A percentile compares a stretch with the other conserved stretches of the same genome.
Evolutionary conservation across 2,329 filamentous ascomycete genomes (phyloP).

Genomic region (Fusarium nodosum): DNA sequence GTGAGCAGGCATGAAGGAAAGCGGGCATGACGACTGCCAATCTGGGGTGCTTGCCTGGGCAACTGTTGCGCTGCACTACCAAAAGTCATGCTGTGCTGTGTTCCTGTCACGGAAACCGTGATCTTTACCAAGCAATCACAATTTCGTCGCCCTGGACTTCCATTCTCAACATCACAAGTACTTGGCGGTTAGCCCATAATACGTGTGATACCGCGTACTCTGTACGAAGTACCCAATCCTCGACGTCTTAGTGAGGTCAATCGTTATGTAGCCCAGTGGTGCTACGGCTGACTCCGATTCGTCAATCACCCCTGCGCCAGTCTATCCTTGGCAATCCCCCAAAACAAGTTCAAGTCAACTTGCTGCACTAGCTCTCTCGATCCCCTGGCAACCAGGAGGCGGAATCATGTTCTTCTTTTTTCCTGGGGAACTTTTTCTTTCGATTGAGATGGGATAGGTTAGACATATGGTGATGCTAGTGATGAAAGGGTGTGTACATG

Average conservation of each 20-base stretch:
- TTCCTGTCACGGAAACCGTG: slow-evolving; percentile 31
- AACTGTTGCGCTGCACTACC: slow-evolving; percentile 1
- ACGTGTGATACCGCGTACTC: slow-evolving; percentile 34
- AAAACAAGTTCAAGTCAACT: slow-evolving; percentile 28
- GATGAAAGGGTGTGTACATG: slow-evolving; percentile 23
- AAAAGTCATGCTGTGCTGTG: slow-evolving; percentile 19
- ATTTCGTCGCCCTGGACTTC: slow-evolving; percentile 29
- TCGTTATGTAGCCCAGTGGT: slow-evolving; percentile 40
- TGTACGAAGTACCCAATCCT: slow-evolving; percentile 26
- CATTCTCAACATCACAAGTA: slow-evolving; percentile 6
- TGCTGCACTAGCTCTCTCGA: slow-evolving; percentile 27
- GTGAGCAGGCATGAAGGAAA: slow-evolving; percentile 23
- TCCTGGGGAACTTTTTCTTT: slow-evolving; percentile 38
- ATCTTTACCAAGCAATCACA: slow-evolving; percentile 28
- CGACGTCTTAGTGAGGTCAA: slow-evolving; percentile 41
- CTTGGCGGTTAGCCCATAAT: slow-evolving; percentile 17
- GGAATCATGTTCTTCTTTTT: slow-evolving; percentile 29
- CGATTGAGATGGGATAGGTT: slow-evolving; percentile 23
- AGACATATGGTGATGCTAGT: slow-evolving; percentile 9
- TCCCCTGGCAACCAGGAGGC: slow-evolving; percentile 40
- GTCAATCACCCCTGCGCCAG: slow-evolving; percentile 33
- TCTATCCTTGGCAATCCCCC: slow-evolving; percentile 28
- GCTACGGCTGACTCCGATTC: slow-evolving; percentile 37
- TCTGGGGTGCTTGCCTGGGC: slow-evolving; percentile 14
- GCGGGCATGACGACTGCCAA: slow-evolving; percentile 39